A percentile compares a stretch with the other conserved stretches of the same genome.
Evolutionary conservation across 345 rosid species (phyloP).

Genomic region (Aquilaria yunnanensis): DNA sequence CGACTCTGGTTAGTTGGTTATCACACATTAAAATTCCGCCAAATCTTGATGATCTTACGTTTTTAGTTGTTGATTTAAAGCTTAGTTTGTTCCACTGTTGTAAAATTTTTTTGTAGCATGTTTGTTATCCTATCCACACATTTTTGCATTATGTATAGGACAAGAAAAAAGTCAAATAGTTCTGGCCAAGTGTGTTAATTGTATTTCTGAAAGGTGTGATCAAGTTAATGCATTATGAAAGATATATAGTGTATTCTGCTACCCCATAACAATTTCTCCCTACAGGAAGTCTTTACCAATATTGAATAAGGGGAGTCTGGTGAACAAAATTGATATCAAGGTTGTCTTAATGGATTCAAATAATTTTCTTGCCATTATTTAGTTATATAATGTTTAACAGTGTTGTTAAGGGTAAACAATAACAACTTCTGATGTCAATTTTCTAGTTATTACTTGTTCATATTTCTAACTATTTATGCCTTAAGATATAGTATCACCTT

Average conservation of each 20-base stretch:
- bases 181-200: conserved; percentile 24
- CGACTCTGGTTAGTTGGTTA: no score
- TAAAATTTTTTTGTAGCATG: no score
- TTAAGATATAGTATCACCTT: background rate
- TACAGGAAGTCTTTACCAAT: conserved; percentile 52
- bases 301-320: conserved; percentile 24
- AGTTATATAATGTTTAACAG: background rate
- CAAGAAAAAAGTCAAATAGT: conserved; percentile 16
- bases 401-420: background rate
- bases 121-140: no score
- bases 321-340: conserved; percentile 19
- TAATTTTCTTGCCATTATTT: background rate
- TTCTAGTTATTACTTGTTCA: background rate
- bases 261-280: conserved; percentile 4
- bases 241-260: background rate
- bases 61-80: no score
- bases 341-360: conserved; percentile 6
- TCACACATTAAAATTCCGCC: no score
- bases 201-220: conserved; percentile 5
- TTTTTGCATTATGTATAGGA: conserved; percentile 11
- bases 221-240: background rate
- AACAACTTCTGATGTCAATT: background rate
- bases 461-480: background rate
- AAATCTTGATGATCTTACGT: no score
- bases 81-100: no score